Percentiles rank a stretch among this genome's conserved stretches.
Conservation (phyloP, 2,329 filamentous ascomycete genomes). For the Hymenoscyphus fructigenus region DNA sequence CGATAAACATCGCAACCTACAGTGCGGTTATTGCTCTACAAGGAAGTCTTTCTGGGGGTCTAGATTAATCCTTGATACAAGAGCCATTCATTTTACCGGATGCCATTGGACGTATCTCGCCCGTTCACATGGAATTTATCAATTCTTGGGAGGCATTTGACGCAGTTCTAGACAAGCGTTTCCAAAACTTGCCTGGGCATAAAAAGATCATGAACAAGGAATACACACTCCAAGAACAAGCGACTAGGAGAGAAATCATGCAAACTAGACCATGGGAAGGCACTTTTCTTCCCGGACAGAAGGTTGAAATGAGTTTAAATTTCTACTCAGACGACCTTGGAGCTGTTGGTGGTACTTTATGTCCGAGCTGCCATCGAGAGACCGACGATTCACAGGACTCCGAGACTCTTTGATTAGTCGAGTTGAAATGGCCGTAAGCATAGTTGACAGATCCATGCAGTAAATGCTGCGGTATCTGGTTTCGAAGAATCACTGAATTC, state of each 20-base stretch:
- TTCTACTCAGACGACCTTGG: too few relatives aligned
- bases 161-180: not conserved
- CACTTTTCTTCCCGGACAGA: not conserved
- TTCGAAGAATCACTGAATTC: too few relatives aligned
- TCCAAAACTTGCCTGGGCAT: not conserved
- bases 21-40: conserved; percentile 13
- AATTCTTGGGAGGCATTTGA: not conserved
- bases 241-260: not conserved
- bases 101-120: not conserved
- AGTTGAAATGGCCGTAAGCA: too few relatives aligned
- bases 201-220: not conserved
- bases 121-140: not conserved
- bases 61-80: conserved; percentile 9
- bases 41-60: conserved; percentile 1
- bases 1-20: conserved; percentile 11
- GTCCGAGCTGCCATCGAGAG: too few relatives aligned
- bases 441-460: too few relatives aligned
- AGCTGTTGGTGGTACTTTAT: too few relatives aligned
- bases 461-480: too few relatives aligned
- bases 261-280: not conserved
- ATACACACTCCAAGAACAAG: not conserved
- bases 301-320: not conserved
- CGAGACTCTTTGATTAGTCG: too few relatives aligned
- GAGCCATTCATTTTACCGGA: conserved; percentile 19
- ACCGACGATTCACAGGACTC: too few relatives aligned